phyloP scores from a whole-genome alignment of 2,329 filamentous ascomycete genomes.

The Paraconiothyrium sp. region DNA sequence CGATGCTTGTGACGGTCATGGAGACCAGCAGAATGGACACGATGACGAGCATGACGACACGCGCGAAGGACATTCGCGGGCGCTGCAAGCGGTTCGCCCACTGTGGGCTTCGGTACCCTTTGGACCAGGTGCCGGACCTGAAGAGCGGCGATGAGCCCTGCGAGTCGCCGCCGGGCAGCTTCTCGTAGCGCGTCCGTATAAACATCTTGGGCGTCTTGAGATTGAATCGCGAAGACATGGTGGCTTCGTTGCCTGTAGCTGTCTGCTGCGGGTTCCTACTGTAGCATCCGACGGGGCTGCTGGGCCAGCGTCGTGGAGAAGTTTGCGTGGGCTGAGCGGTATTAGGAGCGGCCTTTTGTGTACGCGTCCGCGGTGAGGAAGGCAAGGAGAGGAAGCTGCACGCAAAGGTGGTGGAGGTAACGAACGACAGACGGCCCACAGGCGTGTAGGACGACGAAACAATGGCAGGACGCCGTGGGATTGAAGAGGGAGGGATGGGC shows the following conservation, averaged over 20 bases:
- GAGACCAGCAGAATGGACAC: constrained; percentile 52
- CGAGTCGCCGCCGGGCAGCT: constrained; percentile 54
- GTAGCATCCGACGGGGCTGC: constrained; percentile 37
- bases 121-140: constrained; percentile 49
- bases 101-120: constrained; percentile 44
- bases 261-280: constrained; percentile 27
- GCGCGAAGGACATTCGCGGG: constrained; percentile 54
- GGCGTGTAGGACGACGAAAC: constrained; percentile 15
- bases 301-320: constrained; percentile 2
- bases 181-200: constrained; percentile 56
- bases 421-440: constrained; percentile 15
- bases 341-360: constrained; percentile 19
- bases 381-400: constrained; percentile 14
- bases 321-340: not conserved
- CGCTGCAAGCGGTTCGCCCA: constrained; percentile 53
- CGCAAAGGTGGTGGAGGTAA: constrained; percentile 13
- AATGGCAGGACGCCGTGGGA: constrained; percentile 17
- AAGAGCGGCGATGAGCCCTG: constrained; percentile 52
- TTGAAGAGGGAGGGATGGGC: constrained; percentile 17
- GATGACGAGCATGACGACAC: constrained; percentile 52
- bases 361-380: constrained; percentile 15
- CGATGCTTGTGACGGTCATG: constrained; percentile 55
- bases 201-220: constrained; percentile 58
- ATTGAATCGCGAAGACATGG: constrained; percentile 51
- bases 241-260: constrained; percentile 25